A percentile compares a stretch with the other conserved stretches of the same genome.
Evolutionary conservation across 2,329 filamentous ascomycete genomes (phyloP).

Genomic region (Penicillium sp.): DNA sequence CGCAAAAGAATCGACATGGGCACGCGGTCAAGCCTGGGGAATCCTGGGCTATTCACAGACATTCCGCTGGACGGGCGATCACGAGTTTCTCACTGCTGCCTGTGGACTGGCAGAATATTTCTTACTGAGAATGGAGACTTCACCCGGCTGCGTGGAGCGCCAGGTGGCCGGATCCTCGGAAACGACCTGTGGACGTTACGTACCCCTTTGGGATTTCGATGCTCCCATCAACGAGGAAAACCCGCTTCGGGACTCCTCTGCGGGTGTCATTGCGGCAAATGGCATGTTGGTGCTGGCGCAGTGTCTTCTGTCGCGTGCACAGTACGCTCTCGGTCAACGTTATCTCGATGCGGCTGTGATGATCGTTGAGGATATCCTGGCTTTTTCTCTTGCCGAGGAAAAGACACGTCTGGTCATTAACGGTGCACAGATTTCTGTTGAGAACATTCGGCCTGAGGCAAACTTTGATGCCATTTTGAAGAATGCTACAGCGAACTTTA

Average conservation of each 20-base stretch:
- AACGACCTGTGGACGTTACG: constrained; percentile 3
- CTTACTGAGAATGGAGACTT: background rate
- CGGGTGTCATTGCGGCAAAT: constrained; percentile 40
- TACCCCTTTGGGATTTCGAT: constrained; percentile 23
- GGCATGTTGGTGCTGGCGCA: constrained; percentile 29
- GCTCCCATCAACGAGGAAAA: constrained; percentile 11
- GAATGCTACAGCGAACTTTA: constrained; percentile 39
- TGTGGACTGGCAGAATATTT: constrained; percentile 11
- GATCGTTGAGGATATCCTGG: background rate
- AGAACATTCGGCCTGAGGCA: background rate
- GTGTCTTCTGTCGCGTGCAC: constrained; percentile 4
- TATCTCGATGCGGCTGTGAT: background rate
- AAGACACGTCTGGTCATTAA: background rate
- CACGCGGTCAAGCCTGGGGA: constrained; percentile 7
- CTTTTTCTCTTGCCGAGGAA: background rate
- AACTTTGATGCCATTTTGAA: constrained; percentile 30
- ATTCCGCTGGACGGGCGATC: constrained; percentile 5
- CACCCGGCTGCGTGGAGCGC: background rate
- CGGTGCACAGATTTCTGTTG: background rate
- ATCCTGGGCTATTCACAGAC: constrained; percentile 10
- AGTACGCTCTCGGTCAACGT: background rate
- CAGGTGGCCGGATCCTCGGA: background rate
- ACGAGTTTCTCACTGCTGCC: constrained; percentile 6
- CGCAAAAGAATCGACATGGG: constrained; percentile 11
- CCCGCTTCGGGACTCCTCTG: constrained; percentile 36